These are phyloP conservation scores for Naganishia sp. DNA, from an alignment of 1,284 basidiomycete genomes.

Conservation along the genomic window DNA sequence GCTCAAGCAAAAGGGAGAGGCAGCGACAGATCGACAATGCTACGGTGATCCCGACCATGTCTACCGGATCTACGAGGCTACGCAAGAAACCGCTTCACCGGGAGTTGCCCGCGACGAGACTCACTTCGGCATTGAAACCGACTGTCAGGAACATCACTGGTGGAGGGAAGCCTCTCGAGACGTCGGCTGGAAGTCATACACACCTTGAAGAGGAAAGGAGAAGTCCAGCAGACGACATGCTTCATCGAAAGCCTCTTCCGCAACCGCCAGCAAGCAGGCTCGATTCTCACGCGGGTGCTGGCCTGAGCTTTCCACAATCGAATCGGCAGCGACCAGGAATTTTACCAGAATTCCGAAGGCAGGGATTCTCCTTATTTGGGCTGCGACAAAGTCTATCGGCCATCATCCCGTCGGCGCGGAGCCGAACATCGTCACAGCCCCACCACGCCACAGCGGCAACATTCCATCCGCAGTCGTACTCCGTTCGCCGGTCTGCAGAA, in stretches of 20 bases:
- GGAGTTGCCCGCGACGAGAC: conserved; percentile 1
- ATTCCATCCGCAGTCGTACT: neutral
- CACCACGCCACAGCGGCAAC: neutral
- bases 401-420: neutral
- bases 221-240: neutral
- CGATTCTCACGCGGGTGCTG: neutral
- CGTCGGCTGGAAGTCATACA: neutral
- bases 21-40: conserved; percentile 16
- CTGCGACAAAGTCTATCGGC: conserved; percentile 12
- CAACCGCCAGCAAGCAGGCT: neutral
- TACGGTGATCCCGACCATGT: neutral
- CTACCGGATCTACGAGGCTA: neutral
- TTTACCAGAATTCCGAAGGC: neutral
- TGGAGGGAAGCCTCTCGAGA: neutral
- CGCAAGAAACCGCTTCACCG: conserved; percentile 13
- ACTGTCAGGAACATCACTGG: neutral
- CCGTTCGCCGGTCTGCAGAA: neutral
- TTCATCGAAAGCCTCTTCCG: conserved; percentile 11
- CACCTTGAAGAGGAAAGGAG: neutral
- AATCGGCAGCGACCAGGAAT: neutral
- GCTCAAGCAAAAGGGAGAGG: neutral
- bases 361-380: conserved; percentile 4
- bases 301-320: neutral
- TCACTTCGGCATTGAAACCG: conserved; percentile 6
- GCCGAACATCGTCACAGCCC: neutral